A percentile compares a stretch with the other conserved stretches of the same genome.
phyloP scores from a whole-genome alignment of 805 yeast genomes.

The Lachancea waltii region DNA sequence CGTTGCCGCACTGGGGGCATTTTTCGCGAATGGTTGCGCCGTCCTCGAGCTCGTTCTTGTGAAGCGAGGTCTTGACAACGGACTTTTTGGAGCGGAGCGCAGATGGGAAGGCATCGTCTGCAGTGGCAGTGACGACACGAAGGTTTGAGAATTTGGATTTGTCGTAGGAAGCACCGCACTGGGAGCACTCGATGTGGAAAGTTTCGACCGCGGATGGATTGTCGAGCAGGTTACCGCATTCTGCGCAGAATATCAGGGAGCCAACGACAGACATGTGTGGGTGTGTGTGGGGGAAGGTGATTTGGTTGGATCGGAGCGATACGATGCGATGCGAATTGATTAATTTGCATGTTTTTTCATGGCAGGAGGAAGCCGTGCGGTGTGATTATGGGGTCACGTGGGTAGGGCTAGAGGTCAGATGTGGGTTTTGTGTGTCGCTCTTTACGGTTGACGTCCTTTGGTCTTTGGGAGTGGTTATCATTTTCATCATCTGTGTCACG shows the following conservation, averaged over 20 bases:
- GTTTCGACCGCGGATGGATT: constrained; percentile 41
- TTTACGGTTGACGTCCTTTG: too few relatives aligned
- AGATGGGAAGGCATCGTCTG: constrained; percentile 94
- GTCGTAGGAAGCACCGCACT: constrained; percentile 37
- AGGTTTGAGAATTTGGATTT: constrained; percentile 56
- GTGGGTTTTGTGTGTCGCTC: too few relatives aligned
- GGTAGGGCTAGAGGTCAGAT: too few relatives aligned
- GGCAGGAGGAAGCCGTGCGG: not conserved
- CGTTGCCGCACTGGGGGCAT: constrained; percentile 98
- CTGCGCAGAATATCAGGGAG: constrained; percentile 84
- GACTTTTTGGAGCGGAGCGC: constrained; percentile 72
- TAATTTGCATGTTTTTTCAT: constrained; percentile 2
- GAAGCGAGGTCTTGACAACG: constrained; percentile 79
- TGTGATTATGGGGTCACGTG: too few relatives aligned
- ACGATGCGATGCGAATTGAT: constrained; percentile 7
- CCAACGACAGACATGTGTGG: constrained; percentile 85
- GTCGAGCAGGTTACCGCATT: constrained; percentile 86
- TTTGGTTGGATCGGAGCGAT: too few relatives aligned
- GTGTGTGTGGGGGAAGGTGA: not conserved
- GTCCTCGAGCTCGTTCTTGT: constrained; percentile 73
- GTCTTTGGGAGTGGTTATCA: too few relatives aligned
- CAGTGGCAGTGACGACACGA: constrained; percentile 80
- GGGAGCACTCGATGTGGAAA: constrained; percentile 49
- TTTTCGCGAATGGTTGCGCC: constrained; percentile 97
- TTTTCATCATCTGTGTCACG: too few relatives aligned